Percentiles rank a stretch among this genome's conserved stretches.
Conservation (phyloP, 495 filamentous ascomycete genomes). For the Tuber borchii region DNA sequence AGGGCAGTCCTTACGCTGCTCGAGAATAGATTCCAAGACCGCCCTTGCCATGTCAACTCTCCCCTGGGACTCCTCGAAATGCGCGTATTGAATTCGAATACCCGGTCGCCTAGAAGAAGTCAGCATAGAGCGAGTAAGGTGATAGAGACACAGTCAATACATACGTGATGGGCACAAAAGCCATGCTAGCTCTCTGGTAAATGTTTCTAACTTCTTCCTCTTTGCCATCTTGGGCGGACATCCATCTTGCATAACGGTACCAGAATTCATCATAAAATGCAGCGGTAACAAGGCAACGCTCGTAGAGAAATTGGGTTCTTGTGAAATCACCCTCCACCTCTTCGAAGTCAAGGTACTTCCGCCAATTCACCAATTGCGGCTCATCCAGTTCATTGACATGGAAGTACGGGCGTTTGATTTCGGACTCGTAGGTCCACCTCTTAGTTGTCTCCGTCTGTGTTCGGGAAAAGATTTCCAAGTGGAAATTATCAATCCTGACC, state of each 20-base stretch:
- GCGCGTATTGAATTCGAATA: slow-evolving; percentile 82
- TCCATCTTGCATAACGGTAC: slow-evolving; percentile 96
- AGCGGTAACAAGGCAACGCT: slow-evolving; percentile 84
- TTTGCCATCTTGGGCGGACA: slow-evolving; percentile 72
- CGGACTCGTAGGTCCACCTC: slow-evolving; percentile 89
- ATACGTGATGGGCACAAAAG: slow-evolving; percentile 73
- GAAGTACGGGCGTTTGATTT: slow-evolving; percentile 95
- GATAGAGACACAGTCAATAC: slow-evolving; percentile 25
- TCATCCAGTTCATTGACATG: slow-evolving; percentile 90
- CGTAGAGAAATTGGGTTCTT: slow-evolving; percentile 77
- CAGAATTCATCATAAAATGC: slow-evolving; percentile 97
- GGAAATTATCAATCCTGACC: slow-evolving; percentile 67
- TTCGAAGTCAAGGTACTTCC: slow-evolving; percentile 95
- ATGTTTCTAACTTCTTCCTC: slow-evolving; percentile 89
- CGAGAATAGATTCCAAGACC: slow-evolving; percentile 74
- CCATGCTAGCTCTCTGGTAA: slow-evolving; percentile 75
- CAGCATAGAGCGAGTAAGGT: neutral
- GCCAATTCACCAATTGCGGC: slow-evolving; percentile 81
- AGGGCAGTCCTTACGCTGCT: slow-evolving; percentile 23
- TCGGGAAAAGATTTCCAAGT: slow-evolving; percentile 71
- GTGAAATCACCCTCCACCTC: slow-evolving; percentile 73
- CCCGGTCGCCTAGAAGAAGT: slow-evolving; percentile 52
- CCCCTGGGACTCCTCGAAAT: slow-evolving; percentile 81
- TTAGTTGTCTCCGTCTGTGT: slow-evolving; percentile 87
- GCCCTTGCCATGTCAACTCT: slow-evolving; percentile 71